phyloP scores from a whole-genome alignment of 2,329 filamentous ascomycete genomes.

The Venturia asperata region DNA sequence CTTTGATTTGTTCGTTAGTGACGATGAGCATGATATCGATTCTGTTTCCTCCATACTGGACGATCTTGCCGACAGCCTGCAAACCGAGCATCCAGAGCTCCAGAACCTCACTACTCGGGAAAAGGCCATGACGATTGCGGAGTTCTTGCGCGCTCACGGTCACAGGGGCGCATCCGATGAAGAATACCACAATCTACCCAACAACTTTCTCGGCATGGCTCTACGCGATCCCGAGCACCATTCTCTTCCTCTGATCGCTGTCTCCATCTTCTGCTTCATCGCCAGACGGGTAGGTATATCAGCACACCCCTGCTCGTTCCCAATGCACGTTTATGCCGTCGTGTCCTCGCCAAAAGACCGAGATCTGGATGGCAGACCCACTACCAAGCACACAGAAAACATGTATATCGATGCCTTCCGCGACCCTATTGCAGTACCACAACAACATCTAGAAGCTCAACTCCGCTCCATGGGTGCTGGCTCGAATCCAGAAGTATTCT shows the following conservation, averaged over 20 bases:
- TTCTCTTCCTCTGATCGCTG: constrained; percentile 78
- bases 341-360: constrained; percentile 47
- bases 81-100: constrained; percentile 46
- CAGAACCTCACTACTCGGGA: constrained; percentile 51
- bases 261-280: constrained; percentile 76
- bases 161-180: constrained; percentile 64
- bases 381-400: constrained; percentile 27
- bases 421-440: constrained; percentile 58
- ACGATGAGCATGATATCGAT: constrained; percentile 63
- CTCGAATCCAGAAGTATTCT: constrained; percentile 36
- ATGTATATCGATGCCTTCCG: constrained; percentile 85
- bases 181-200: constrained; percentile 69
- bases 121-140: constrained; percentile 61
- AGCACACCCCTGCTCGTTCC: constrained; percentile 72
- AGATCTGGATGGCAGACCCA: constrained; percentile 33
- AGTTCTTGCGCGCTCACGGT: constrained; percentile 61
- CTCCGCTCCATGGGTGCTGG: constrained; percentile 48
- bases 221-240: constrained; percentile 65
- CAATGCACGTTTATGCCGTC: constrained; percentile 77
- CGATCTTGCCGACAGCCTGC: constrained; percentile 52
- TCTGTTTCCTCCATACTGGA: constrained; percentile 58
- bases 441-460: constrained; percentile 51
- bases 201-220: constrained; percentile 81
- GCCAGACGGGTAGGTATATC: constrained; percentile 67
- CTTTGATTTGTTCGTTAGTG: constrained; percentile 84